Evolutionary conservation across 148 eudicot genomes (phyloP), one percentile per base, ranked within the genome.

Genomic region (Rhododendron griersonianum): DNA sequence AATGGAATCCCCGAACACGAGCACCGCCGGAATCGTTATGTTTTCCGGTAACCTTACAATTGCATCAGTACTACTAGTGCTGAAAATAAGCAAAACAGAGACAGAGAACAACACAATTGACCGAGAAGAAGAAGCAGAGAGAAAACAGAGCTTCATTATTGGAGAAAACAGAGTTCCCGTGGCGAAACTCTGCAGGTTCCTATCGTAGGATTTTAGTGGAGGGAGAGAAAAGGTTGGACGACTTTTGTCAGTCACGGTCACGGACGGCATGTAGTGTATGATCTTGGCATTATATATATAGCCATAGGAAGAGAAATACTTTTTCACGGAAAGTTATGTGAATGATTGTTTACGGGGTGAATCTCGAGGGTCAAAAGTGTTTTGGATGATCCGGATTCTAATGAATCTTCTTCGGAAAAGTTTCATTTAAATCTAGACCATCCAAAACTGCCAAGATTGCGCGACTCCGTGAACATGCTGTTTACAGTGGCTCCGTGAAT

Each of bases 1-100:
- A 3, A 93, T 90, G 6, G 97, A 94, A 69, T 94, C 97, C 57
- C 97, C 97, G 33, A 92, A 94, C 33, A 88, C 92, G 0, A 93
- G 78, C 0, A 95, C 82, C 3, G 92, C 96, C 18, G 96, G 91
- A 25, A 93, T n/a, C 2, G 92, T 89, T 2, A 88, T 73, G 37
- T 90, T 91, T 1, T 51, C 73, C 33, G 95, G 96, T 5, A 91
- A 84, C 78, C 67, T 85, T 9, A 92, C 3, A 0, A 19, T 76
- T 21, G 81, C 90, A 2, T 88, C 85, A 11, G 39, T 15, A 14
- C 19, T 55, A 55, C 19, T 71, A 0, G 9, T 5, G 48, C 55
- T 59, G 19, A 16, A 11, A 19, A 80, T 5, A 15, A 81, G n/a
- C 82, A 85, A 16, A 53, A 23, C 28, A 57, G 3, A 15, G 21